phyloP scores from a whole-genome alignment of 768 basidiomycete genomes.

The Tylopilus rubrobrunneus region DNA sequence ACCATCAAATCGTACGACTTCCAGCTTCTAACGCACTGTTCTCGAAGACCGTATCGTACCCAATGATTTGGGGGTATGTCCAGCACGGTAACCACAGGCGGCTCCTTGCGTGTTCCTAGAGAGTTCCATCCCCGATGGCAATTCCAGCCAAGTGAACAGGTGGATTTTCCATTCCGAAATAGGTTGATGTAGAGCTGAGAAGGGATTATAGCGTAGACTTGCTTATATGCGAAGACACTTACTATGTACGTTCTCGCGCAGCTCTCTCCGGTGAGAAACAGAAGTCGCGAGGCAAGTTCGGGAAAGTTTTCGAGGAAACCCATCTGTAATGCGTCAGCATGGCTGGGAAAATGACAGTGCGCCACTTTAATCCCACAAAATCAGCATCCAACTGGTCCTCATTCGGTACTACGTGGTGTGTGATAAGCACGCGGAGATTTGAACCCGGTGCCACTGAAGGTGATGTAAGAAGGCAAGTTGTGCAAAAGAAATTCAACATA shows the following conservation, averaged over 20 bases:
- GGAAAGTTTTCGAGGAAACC: conserved; percentile 69
- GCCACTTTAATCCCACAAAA: conserved; percentile 32
- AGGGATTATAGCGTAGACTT: not conserved
- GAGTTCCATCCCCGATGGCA: conserved; percentile 63
- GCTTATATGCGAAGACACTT: conserved; percentile 31
- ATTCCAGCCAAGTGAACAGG: conserved; percentile 65
- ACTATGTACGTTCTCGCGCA: conserved; percentile 71
- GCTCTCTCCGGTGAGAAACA: conserved; percentile 68
- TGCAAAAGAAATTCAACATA: conserved; percentile 12
- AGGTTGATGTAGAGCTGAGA: conserved; percentile 69
- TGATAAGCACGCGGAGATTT: not conserved
- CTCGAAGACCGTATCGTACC: conserved; percentile 61
- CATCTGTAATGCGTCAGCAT: conserved; percentile 40
- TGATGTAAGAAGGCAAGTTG: not conserved
- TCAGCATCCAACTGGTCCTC: conserved; percentile 59
- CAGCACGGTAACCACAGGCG: conserved; percentile 57
- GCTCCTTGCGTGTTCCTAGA: conserved; percentile 43
- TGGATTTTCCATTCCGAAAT: conserved; percentile 56
- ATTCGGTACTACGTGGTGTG: conserved; percentile 38
- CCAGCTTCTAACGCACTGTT: conserved; percentile 46
- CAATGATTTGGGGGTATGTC: conserved; percentile 74
- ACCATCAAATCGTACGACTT: not conserved
- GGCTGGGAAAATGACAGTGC: not conserved
- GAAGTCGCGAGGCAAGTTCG: conserved; percentile 56
- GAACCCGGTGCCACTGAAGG: conserved; percentile 51